Evolutionary conservation across 2,329 filamentous ascomycete genomes (phyloP).

Genomic region (Stagonosporopsis vannaccii): DNA sequence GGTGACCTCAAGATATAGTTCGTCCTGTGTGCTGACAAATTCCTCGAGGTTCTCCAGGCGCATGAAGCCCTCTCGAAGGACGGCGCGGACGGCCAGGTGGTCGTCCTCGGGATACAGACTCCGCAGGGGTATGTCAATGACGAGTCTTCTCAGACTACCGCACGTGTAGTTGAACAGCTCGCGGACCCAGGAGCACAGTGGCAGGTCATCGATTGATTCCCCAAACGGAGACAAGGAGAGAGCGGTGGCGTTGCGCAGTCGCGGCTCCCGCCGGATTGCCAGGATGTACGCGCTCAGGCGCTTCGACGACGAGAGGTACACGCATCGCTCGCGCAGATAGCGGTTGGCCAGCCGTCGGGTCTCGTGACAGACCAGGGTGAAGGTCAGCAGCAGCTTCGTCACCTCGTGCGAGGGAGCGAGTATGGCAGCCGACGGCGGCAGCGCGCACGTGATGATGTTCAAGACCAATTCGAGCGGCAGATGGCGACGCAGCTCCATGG

Average conservation of each 20-base stretch:
- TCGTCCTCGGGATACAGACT: conserved; percentile 55
- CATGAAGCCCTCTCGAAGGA: conserved; percentile 57
- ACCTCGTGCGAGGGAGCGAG: conserved; percentile 51
- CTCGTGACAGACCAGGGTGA: conserved; percentile 54
- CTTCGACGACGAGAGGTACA: conserved; percentile 52
- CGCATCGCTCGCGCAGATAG: conserved; percentile 56
- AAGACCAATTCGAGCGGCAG: conserved; percentile 41
- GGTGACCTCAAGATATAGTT: conserved; percentile 51
- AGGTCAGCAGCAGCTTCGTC: conserved; percentile 55
- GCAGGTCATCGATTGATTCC: conserved; percentile 53
- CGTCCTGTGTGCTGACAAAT: conserved; percentile 58
- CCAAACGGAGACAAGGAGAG: conserved; percentile 46
- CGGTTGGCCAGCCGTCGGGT: conserved; percentile 53
- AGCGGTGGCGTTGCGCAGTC: conserved; percentile 44
- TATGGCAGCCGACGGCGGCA: conserved; percentile 26
- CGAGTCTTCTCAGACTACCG: conserved; percentile 53
- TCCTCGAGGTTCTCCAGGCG: conserved; percentile 56
- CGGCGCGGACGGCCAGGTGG: conserved; percentile 46
- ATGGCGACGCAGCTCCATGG: conserved; percentile 12
- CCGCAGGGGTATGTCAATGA: conserved; percentile 59
- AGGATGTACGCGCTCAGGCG: conserved; percentile 38
- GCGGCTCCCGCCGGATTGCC: conserved; percentile 22
- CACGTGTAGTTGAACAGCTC: conserved; percentile 55
- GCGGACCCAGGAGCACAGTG: conserved; percentile 51
- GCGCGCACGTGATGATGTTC: conserved; percentile 34